Conservation (phyloP, 179 eudicot genomes). For the Pouteria campechiana region DNA sequence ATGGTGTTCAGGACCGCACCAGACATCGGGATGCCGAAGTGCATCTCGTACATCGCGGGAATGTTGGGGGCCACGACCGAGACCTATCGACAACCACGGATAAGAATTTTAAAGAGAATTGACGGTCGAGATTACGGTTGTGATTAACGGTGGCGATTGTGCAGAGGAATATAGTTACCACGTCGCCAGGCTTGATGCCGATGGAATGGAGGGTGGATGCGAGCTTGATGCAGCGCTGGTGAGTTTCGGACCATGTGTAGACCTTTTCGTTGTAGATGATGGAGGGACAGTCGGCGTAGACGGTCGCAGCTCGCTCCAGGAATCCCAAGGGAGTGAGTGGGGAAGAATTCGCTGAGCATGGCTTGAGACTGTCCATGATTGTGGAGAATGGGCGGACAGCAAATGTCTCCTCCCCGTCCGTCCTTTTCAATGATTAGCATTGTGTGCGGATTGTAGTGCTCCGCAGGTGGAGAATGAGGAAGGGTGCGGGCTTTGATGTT, state of each 20-base stretch:
- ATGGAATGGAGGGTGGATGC: constrained; percentile 38
- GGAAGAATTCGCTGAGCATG: constrained; percentile 28
- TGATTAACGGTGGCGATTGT: too few relatives aligned
- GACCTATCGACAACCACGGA: too few relatives aligned
- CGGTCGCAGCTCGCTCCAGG: constrained; percentile 44
- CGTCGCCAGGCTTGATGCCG: constrained; percentile 26
- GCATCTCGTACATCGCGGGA: constrained; percentile 68
- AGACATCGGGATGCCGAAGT: constrained; percentile 58
- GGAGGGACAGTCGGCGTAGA: constrained; percentile 45
- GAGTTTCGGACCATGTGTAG: constrained; percentile 54
- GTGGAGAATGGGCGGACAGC: too few relatives aligned
- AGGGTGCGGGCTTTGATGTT: too few relatives aligned
- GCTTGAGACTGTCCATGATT: constrained; percentile 31
- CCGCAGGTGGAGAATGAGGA: too few relatives aligned
- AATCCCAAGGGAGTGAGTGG: constrained; percentile 46
- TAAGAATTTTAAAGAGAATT: too few relatives aligned
- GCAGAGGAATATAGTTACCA: too few relatives aligned
- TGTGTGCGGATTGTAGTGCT: too few relatives aligned
- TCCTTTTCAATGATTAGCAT: too few relatives aligned
- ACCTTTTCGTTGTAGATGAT: constrained; percentile 26
- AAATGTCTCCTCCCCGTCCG: too few relatives aligned
- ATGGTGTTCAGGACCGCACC: constrained; percentile 51
- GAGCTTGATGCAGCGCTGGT: constrained; percentile 26
- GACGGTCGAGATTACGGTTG: too few relatives aligned
- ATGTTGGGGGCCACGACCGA: constrained; percentile 57